Evolutionary conservation across 306 rosid genomes (phyloP), one percentile per base, ranked within the genome.

Genomic region (Echinosophora koreensis): DNA sequence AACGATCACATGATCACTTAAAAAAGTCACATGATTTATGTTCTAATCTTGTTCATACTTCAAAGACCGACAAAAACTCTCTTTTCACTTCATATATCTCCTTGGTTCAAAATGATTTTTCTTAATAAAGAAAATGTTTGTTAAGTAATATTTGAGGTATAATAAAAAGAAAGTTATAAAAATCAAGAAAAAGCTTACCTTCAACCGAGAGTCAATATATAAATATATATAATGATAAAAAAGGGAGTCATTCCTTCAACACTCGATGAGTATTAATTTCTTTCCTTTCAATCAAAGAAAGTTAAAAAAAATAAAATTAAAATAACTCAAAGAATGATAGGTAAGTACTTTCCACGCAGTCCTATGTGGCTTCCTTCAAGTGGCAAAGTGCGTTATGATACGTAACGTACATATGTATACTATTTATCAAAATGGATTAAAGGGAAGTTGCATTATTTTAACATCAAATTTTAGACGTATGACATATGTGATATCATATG

Each of bases 321-420:
- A n/a, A n/a, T n/a, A 60, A 60, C 0, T 30, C 39, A 60, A 59
- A 28, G 42, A 32, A 60, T 5, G 66, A n/a, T 50, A 5, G 14
- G 16, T 50, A 50, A 50, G 18, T 50, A 35, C 22, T 35, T 34
- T 35, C 27, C 46, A 61, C 44, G 66, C 6, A 34, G 13, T 37
- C 3, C 9, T 8, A 62, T n/a, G 50, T 3, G 49, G 49, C 28
- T 63, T 63, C 50, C 30, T 63, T 63, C 49, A 15, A 63, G n/a
- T 61, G 22, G 13, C 67, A 61, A 63, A 63, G 42, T 15, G 69
- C 14, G 55, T 50, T n/a, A 50, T 50, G 55, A 8, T 50, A 50
- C 55, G 55, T 47, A 12, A 12, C 52, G 15, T 47, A 47, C 16
- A 47, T 4, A 2, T 3, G 55, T 50, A 50, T 14, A 50, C 17